phyloP scores from a whole-genome alignment of 139 green algal species.

The Bryopsis sp. region DNA sequence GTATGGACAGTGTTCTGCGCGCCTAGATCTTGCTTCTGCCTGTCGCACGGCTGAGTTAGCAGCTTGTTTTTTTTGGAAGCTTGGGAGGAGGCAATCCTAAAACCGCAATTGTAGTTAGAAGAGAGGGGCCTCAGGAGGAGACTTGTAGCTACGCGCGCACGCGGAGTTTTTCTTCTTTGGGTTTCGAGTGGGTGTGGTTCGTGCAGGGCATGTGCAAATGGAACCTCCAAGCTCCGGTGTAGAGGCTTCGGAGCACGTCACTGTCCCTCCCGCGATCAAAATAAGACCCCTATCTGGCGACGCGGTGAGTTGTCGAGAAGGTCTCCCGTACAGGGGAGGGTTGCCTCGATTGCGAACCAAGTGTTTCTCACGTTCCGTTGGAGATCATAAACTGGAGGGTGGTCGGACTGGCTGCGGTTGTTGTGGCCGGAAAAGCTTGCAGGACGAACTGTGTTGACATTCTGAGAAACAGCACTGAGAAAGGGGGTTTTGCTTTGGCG shows the following conservation, averaged over 20 bases:
- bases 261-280: constrained; percentile 16
- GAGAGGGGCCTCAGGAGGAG: not conserved
- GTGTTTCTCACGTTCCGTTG: not conserved
- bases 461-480: not conserved
- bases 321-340: not conserved
- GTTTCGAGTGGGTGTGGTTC: not conserved
- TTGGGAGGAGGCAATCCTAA: not conserved
- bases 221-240: not conserved
- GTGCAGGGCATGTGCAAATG: not conserved
- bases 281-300: not conserved
- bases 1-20: not conserved
- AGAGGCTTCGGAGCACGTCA: not conserved
- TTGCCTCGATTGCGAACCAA: not conserved
- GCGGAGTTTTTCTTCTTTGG: not conserved
- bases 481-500: not conserved
- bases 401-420: not conserved
- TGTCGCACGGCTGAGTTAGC: not conserved
- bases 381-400: not conserved
- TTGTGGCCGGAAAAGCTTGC: not conserved
- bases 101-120: too few species aligned
- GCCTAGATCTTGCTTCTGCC: not conserved
- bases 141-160: not conserved
- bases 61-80: not conserved
- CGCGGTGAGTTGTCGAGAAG: not conserved
- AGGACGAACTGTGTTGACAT: not conserved